These are phyloP conservation scores for Phyllosticta capitalensis DNA, from an alignment of 2,329 filamentous ascomycete genomes.

Conservation along the genomic window DNA sequence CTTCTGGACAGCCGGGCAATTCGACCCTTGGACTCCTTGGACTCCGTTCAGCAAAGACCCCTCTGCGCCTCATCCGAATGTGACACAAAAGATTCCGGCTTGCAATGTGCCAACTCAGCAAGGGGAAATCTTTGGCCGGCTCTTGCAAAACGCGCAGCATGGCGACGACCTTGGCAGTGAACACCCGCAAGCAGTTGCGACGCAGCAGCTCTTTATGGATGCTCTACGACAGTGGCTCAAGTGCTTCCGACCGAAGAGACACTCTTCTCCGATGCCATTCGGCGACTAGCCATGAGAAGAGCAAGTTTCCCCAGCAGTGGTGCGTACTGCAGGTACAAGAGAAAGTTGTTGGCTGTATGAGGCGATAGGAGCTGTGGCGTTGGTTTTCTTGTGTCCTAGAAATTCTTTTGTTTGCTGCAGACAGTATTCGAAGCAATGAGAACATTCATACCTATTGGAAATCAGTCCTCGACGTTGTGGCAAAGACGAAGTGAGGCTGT, in stretches of 20 bases:
- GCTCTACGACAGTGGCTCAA: slow-evolving; percentile 38
- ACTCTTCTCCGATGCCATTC: background rate
- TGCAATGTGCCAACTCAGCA: slow-evolving; percentile 31
- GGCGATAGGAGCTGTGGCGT: background rate
- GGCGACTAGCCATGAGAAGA: no score
- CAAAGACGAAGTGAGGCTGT: background rate
- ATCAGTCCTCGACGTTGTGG: background rate
- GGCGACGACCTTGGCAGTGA: slow-evolving; percentile 37
- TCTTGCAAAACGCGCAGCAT: slow-evolving; percentile 38
- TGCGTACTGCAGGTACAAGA: no score
- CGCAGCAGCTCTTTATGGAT: slow-evolving; percentile 28
- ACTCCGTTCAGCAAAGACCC: slow-evolving; percentile 34
- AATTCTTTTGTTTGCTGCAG: background rate
- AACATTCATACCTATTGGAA: background rate
- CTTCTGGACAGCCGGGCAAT: slow-evolving; percentile 42
- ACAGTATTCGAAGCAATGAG: background rate
- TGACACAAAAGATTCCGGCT: slow-evolving; percentile 33
- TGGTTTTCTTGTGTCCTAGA: background rate
- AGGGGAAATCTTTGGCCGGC: slow-evolving; percentile 39
- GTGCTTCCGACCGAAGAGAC: background rate
- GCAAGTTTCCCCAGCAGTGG: no score
- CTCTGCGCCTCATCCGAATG: slow-evolving; percentile 31
- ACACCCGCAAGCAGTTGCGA: slow-evolving; percentile 23
- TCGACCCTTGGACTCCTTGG: slow-evolving; percentile 44
- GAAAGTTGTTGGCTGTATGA: background rate